Conservation (phyloP, 2,329 filamentous ascomycete species). For the Bimuria novae-zelandiae region DNA sequence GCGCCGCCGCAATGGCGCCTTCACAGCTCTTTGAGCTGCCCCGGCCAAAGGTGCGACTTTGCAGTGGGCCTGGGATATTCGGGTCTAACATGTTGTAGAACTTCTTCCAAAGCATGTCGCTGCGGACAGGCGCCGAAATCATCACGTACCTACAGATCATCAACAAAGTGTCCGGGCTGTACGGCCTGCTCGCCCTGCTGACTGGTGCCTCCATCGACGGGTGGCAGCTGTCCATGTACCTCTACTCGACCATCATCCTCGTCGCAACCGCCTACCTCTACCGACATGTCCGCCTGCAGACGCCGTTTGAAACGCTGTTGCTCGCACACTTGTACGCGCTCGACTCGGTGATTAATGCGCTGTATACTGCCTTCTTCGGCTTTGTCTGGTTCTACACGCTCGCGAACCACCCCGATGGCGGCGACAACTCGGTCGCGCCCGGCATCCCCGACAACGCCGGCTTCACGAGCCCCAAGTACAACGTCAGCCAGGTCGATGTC, state of each 20-base stretch:
- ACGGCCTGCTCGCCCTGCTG: constrained; percentile 84
- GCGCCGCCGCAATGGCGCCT: constrained; percentile 36
- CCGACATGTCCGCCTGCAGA: constrained; percentile 78
- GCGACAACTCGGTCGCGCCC: constrained; percentile 28
- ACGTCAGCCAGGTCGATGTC: constrained; percentile 62
- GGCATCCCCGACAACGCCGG: constrained; percentile 68
- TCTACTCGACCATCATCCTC: constrained; percentile 79
- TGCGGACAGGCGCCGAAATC: constrained; percentile 84
- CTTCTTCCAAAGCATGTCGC: constrained; percentile 82
- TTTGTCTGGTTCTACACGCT: constrained; percentile 85
- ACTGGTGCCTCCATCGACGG: constrained; percentile 83
- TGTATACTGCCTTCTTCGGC: constrained; percentile 82
- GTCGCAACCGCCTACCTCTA: constrained; percentile 70
- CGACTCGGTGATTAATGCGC: constrained; percentile 79
- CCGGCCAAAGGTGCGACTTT: constrained; percentile 40
- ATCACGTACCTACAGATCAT: constrained; percentile 82
- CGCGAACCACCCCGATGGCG: constrained; percentile 57
- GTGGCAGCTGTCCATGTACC: constrained; percentile 87
- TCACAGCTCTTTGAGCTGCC: constrained; percentile 44
- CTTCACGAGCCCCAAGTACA: constrained; percentile 67
- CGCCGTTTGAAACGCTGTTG: constrained; percentile 76
- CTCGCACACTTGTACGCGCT: constrained; percentile 85
- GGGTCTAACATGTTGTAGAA: constrained; percentile 58
- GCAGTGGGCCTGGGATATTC: neutral
- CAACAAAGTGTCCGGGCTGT: constrained; percentile 91